Percentiles rank a stretch among this genome's conserved stretches.
phyloP scores from a whole-genome alignment of 2,329 filamentous ascomycete species.

The Talaromyces marneffei region DNA sequence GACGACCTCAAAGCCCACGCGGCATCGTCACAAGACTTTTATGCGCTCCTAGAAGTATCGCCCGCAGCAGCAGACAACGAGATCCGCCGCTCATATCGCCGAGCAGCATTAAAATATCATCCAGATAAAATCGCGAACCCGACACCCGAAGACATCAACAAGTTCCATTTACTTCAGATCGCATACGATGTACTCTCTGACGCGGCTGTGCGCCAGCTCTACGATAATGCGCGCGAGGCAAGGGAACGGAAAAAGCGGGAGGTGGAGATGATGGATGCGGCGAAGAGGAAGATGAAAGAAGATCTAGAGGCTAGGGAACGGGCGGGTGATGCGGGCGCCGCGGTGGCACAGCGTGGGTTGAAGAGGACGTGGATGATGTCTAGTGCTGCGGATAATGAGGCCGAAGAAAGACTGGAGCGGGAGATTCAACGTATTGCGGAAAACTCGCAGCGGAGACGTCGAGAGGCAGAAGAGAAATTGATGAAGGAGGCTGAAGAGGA shows the following conservation, averaged over 20 bases:
- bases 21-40: conserved; percentile 64
- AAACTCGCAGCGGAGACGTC: conserved; percentile 47
- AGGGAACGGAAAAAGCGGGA: conserved; percentile 63
- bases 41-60: conserved; percentile 65
- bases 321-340: conserved; percentile 31
- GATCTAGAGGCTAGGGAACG: conserved; percentile 76
- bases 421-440: conserved; percentile 51
- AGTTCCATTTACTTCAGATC: conserved; percentile 78
- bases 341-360: conserved; percentile 46
- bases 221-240: conserved; percentile 71
- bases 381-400: conserved; percentile 32
- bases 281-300: conserved; percentile 71
- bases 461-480: conserved; percentile 43
- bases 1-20: conserved; percentile 54
- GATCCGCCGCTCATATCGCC: conserved; percentile 77
- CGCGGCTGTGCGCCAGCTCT: conserved; percentile 63
- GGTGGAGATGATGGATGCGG: conserved; percentile 66
- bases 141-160: conserved; percentile 63
- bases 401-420: conserved; percentile 46
- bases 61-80: conserved; percentile 62
- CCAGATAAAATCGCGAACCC: conserved; percentile 78
- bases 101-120: conserved; percentile 82
- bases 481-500: conserved; percentile 43
- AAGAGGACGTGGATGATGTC: conserved; percentile 34
- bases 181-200: conserved; percentile 80